Evolutionary conservation across 2,329 filamentous ascomycete species (phyloP), one percentile per base, ranked within the genome.

Genomic region (Penicillium brevicompactum): DNA sequence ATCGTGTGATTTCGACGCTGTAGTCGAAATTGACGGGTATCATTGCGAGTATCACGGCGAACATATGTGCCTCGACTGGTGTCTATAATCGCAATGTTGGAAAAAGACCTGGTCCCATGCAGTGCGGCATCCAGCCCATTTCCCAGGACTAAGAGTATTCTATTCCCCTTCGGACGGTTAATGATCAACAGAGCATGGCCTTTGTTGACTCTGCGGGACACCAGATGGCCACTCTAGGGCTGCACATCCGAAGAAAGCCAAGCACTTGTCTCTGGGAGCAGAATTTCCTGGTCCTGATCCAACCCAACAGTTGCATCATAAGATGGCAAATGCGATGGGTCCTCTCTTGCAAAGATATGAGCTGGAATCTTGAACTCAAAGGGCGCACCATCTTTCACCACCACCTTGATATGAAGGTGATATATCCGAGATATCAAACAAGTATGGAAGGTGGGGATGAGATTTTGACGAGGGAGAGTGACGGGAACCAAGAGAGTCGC

Each of bases 371-470:
- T 37, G 30, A 50, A 32, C 16, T 50, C 24, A 42, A 61, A 51
- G 3, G 51, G 47, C 9, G 46, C 30, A 10, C 46, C 55, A 8
- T 55, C 58, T 4, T 52, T 48, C 2, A 60, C 53, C 10, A 47
- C 47, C 4, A 62, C 46, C 13, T 53, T 53, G 4, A 62, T 44
- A 8, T 43, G 34, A 10, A 62, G 48, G 8, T 53, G 49, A 37
- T 62, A 62, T 3, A 47, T 51, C 1, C 60, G 48, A 0, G 60
- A 58, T 1, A 60, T 55, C 14, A 56, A 40, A 41, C 60, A 62
- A 22, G 60, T 53, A 37, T 62, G 57, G 40, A 62, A 62, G 0
- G 60, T 58, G 7, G 58, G 53, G 5, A 60, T 51, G 5, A 62
- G 55, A 13, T 50, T 56, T 14, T 58, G 53, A n/a, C 51, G 57